Evolutionary conservation across 768 basidiomycete species (phyloP).

Genomic region (Leccinum incarnatum): DNA sequence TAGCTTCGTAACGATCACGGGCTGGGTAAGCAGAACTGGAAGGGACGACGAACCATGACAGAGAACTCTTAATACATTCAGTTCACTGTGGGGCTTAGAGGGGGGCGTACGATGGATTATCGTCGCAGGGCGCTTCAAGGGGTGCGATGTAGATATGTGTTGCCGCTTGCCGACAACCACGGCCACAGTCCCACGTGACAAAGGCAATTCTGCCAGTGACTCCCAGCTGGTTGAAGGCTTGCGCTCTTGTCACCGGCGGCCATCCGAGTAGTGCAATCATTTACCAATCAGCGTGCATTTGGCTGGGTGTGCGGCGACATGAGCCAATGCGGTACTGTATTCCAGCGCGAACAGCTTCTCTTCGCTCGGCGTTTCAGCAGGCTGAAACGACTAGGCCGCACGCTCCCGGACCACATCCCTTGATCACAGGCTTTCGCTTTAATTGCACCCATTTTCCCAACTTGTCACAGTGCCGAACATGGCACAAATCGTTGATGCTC

Average conservation of each 20-base stretch:
- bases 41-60: slow-evolving; percentile 21
- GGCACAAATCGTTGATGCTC: background rate
- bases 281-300: background rate
- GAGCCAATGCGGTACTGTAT: too few relatives aligned
- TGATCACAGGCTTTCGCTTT: background rate
- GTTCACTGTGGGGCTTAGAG: background rate
- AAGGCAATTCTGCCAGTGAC: background rate
- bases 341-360: background rate
- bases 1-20: background rate
- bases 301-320: background rate
- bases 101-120: background rate
- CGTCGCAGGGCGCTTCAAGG: background rate
- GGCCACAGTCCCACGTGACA: background rate
- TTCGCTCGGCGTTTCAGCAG: background rate
- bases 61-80: slow-evolving; percentile 13
- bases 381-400: background rate
- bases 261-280: background rate
- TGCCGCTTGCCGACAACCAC: too few relatives aligned
- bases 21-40: background rate
- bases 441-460: background rate
- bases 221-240: too few relatives aligned
- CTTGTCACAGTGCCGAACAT: background rate
- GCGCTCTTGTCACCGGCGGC: too few relatives aligned
- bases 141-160: background rate
- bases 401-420: background rate